Conservation (phyloP, 148 eudicot genomes). For the Arctostaphylos glauca region DNA sequence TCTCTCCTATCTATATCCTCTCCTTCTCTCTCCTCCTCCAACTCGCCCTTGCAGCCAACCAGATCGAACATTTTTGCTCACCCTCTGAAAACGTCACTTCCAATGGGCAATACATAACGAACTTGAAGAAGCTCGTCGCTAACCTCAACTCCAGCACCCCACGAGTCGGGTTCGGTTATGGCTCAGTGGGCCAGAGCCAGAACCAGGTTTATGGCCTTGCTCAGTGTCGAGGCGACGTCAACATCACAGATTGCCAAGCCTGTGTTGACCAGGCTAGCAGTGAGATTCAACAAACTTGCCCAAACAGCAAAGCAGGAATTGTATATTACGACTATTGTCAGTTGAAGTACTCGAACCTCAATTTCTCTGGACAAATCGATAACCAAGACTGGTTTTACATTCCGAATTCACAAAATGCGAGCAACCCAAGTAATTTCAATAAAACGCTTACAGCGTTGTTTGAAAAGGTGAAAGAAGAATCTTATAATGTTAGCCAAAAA, state of each 20-base stretch:
- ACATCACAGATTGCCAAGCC: constrained; percentile 17
- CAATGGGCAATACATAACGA: constrained; percentile 17
- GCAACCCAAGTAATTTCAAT: constrained; percentile 19
- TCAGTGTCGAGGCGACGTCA: constrained; percentile 40
- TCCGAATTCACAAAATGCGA: constrained; percentile 11
- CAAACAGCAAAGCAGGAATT: constrained; percentile 26
- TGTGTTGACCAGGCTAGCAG: constrained; percentile 29
- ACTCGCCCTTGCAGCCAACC: constrained; percentile 11
- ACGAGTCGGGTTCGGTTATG: constrained; percentile 27
- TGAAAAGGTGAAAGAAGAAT: constrained; percentile 14
- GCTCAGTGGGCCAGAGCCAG: constrained; percentile 18
- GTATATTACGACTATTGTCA: constrained; percentile 45
- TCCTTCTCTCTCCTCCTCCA: no score
- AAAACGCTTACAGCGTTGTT: constrained; percentile 20
- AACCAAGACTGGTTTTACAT: constrained; percentile 12
- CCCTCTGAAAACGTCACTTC: constrained; percentile 15
- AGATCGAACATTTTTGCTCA: constrained; percentile 18
- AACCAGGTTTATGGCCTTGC: background rate
- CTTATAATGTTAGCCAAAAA: constrained; percentile 1
- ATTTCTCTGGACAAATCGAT: constrained; percentile 34
- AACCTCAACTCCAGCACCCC: constrained; percentile 21
- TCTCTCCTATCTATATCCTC: constrained; percentile 6
- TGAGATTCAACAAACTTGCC: constrained; percentile 23
- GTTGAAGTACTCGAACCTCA: constrained; percentile 24
- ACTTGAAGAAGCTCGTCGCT: constrained; percentile 24